phyloP scores from a whole-genome alignment of 208 protist species.

The Endotrypanum monterogeii region DNA sequence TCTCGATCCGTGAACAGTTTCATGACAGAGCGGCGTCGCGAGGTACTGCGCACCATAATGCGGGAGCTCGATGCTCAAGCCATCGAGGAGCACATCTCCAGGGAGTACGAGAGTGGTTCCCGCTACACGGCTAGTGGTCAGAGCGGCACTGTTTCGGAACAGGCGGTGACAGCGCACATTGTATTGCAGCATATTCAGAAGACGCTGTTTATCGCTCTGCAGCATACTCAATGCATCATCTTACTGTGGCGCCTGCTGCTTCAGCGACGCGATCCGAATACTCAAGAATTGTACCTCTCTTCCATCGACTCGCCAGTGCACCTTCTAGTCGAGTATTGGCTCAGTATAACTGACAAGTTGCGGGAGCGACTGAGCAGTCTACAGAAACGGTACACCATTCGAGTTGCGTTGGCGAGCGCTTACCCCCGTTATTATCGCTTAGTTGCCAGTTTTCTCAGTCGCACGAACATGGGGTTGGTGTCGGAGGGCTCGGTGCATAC shows the following conservation, averaged over 20 bases:
- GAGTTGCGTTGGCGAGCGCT: slow-evolving; percentile 39
- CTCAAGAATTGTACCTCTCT: slow-evolving; percentile 40
- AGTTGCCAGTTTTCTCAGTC: slow-evolving; percentile 51
- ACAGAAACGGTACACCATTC: slow-evolving; percentile 55
- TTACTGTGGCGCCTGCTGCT: slow-evolving; percentile 72
- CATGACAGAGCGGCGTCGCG: slow-evolving; percentile 78
- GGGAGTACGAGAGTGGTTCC: slow-evolving; percentile 24
- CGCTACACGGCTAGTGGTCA: background rate
- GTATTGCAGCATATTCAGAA: slow-evolving; percentile 54
- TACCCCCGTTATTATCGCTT: slow-evolving; percentile 59
- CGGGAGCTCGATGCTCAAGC: slow-evolving; percentile 60
- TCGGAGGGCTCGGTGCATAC: slow-evolving; percentile 15
- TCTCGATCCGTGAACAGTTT: slow-evolving; percentile 50
- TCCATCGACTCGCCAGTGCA: slow-evolving; percentile 56
- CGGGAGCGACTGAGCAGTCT: slow-evolving; percentile 53
- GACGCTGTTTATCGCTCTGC: slow-evolving; percentile 50
- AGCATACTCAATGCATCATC: slow-evolving; percentile 64
- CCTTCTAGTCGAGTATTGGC: slow-evolving; percentile 75
- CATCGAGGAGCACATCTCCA: slow-evolving; percentile 47
- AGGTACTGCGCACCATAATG: slow-evolving; percentile 65
- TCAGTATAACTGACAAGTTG: slow-evolving; percentile 57
- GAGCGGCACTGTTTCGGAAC: slow-evolving; percentile 23
- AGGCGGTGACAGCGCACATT: slow-evolving; percentile 33
- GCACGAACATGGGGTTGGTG: slow-evolving; percentile 20
- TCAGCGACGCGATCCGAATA: slow-evolving; percentile 45